Base-by-base conservation (phyloP, 768 basidiomycete genomes). In the Guyanaporus albipodus region DNA sequence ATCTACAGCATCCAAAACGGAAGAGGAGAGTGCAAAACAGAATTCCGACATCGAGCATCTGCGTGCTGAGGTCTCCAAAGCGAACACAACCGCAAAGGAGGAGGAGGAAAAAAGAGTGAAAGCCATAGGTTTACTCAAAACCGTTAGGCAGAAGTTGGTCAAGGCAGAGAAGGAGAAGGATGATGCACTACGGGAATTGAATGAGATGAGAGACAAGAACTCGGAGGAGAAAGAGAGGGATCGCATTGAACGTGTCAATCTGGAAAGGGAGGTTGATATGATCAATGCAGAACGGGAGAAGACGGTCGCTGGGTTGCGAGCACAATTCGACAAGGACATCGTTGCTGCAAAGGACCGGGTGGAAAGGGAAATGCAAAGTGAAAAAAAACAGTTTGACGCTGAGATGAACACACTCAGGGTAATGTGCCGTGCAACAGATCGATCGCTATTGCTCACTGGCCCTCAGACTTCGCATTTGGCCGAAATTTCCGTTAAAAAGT, bases 51-150 rank as follows among this genome's bases (percentile, higher is more conserved):
- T 84, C 0, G 74, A 77, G 3, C 75, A 73, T 15, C 69, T 92
- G n/a, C 73, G 74, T 38, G 64, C 73, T 15, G 89, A 96, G 46
- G 65, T 85, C 1, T 76, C 82, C 38, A 78, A 76, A 36, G 68
- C 77, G 4, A 83, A 81, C 53, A 71, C 70, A 17, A 45, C 72
- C 9, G 85, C 82, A 6, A 96, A 90, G 64, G 94, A 97, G 50
- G 96, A 98, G 62, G 96, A 98, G 65, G 96, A 99, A 68, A 98
- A 99, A 68, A 82, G 95, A 11, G 80, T 83, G 17, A 99, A 98
- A 60, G 94, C 94, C 0, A 87, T 98, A 54, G 86, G 83, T 41
- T 70, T 97, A 22, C 72, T 99, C 47, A 97, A 97, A 69, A 92
- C 92, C 2, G 90, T 98, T n/a, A 73, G 96, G 45, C 85, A 92